Evolutionary conservation across 2,329 filamentous ascomycete genomes (phyloP), one percentile per base, ranked within the genome.

Genomic region (Pestalotiopsis sp.): DNA sequence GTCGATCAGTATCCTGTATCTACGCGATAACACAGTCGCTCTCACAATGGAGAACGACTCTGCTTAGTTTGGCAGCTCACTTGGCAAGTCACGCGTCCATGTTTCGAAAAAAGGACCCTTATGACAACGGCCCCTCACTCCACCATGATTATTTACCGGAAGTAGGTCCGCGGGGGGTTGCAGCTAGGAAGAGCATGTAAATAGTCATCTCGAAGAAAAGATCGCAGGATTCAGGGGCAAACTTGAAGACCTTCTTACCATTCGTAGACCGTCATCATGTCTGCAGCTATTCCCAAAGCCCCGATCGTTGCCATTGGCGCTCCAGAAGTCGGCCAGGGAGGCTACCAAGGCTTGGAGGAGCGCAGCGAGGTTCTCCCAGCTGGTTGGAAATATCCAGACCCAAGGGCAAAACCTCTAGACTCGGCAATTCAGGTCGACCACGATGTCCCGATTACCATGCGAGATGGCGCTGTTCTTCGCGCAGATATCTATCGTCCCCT

Each of bases 401-500:
- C 64, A 20, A 66, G 67, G 2, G 27, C 68, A 11, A 56, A 65
- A 11, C 23, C 63, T 4, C 61, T 63, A 13, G 65, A 63, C 45
- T 27, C 62, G 20, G 39, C 62, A 7, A 71, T 71, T 27, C 59
- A 49, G 2, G 62, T 69, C 31, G 71, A 73, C 9, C 68, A 72
- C 56, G 71, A 75, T 65, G 60, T 73, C 4, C 66, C 67, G 20
- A 63, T 75, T 39, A 64, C n/a, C 13, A 66, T 75, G 61, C 72
- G 73, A 1, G 75, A 75, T 65, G 75, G 75, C 57, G 66, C 62
- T 27, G 71, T 39, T 7, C 66, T 76, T 4, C 70, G 70, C 27
- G 66, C 63, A 4, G 74, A 76, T 66, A 66, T 76, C 64, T 75
- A 73, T 60, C 72, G 74, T 17, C 74, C 66, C 11, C 74, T 65